A percentile compares a stretch with the other conserved stretches of the same genome.
Conservation (phyloP, 768 basidiomycete species). For the Leccinum boreale region DNA sequence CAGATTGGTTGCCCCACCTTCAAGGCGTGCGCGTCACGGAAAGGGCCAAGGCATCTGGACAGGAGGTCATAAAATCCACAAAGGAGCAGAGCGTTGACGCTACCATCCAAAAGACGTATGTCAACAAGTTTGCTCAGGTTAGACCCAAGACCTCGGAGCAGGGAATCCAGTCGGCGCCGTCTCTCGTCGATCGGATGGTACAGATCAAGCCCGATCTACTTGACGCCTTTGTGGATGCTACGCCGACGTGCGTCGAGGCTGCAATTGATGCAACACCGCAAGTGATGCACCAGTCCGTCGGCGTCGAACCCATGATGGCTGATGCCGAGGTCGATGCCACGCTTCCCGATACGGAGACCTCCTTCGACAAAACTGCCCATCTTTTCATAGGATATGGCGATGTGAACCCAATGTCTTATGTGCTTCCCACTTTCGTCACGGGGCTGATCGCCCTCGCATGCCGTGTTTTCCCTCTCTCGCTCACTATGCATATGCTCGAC, state of each 20-base stretch:
- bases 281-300: conserved; percentile 31
- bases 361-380: conserved; percentile 21
- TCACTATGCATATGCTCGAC: conserved; percentile 43
- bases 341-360: conserved; percentile 19
- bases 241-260: conserved; percentile 42
- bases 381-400: conserved; percentile 24
- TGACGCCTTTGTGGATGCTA: conserved; percentile 51
- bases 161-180: conserved; percentile 37
- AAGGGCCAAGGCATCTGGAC: conserved; percentile 40
- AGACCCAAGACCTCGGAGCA: conserved; percentile 35
- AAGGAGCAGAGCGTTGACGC: conserved; percentile 52
- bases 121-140: conserved; percentile 41
- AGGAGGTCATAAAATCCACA: conserved; percentile 16
- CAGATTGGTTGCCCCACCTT: conserved; percentile 68
- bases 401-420: conserved; percentile 31
- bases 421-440: conserved; percentile 27
- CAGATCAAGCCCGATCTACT: conserved; percentile 37
- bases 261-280: conserved; percentile 45
- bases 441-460: conserved; percentile 47
- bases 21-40: conserved; percentile 65
- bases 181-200: conserved; percentile 36
- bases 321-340: conserved; percentile 36
- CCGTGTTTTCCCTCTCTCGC: conserved; percentile 44
- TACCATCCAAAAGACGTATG: conserved; percentile 38
- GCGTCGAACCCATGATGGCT: conserved; percentile 24